phyloP scores from a whole-genome alignment of 805 yeast genomes.

The Saturnispora silvae region DNA sequence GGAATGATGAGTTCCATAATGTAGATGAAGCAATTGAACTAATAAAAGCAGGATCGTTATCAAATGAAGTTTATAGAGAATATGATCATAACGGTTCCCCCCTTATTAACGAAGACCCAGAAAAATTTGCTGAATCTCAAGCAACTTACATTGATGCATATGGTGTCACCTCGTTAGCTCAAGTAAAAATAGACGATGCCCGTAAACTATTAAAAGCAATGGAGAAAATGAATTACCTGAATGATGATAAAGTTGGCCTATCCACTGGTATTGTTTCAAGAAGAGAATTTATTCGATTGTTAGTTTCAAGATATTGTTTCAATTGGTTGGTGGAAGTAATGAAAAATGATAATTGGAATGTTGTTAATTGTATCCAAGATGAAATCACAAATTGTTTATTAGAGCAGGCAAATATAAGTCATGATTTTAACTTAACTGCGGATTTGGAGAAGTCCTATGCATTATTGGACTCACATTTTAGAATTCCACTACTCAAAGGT shows the following conservation, averaged over 20 bases:
- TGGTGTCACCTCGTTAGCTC: constrained; percentile 6
- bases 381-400: constrained; percentile 37
- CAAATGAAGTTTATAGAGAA: constrained; percentile 7
- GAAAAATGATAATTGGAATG: constrained; percentile 26
- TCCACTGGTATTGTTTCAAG: constrained; percentile 45
- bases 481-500: constrained; percentile 26
- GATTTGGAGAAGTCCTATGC: background rate
- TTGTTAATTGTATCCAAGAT: constrained; percentile 31
- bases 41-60: constrained; percentile 9
- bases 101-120: background rate
- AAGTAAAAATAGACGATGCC: background rate
- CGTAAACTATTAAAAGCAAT: constrained; percentile 1
- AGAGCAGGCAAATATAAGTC: constrained; percentile 19
- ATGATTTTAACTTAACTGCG: constrained; percentile 1
- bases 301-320: constrained; percentile 34
- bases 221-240: constrained; percentile 1
- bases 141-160: constrained; percentile 7
- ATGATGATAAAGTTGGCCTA: constrained; percentile 30
- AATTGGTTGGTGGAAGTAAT: constrained; percentile 40
- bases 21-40: constrained; percentile 26
- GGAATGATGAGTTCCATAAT: constrained; percentile 73
- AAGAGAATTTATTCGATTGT: constrained; percentile 41
- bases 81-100: constrained; percentile 3
- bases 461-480: constrained; percentile 25
- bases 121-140: constrained; percentile 1